Evolutionary conservation across 768 basidiomycete species (phyloP), one percentile per base, ranked within the genome.

Genomic region (Leccinellum rugosiceps): DNA sequence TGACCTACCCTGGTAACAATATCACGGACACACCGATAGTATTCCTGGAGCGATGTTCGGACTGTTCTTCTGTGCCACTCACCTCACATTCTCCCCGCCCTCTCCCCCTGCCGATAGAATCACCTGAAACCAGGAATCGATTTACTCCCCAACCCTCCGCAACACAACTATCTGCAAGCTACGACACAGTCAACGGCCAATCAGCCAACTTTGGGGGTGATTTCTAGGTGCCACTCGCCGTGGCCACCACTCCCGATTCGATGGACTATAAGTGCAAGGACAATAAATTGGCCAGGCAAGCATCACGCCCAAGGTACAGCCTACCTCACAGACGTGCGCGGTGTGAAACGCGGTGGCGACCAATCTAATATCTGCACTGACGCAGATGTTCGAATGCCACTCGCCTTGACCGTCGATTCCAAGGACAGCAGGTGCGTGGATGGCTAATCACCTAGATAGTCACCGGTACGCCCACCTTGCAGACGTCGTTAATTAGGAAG

Each of bases 51-150:
- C 17, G 13, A 14, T 4, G 4, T 30, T 49, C 41, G 13, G 19
- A 46, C 23, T 3, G n/a, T 32, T 32, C 6, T 11, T 26, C 21
- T 1, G 34, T 58, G 45, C 41, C 63, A 68, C 60, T 45, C 48
- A 59, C 57, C 53, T 10, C 4, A 26, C 8, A 48, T n/a, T 41
- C 38, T 41, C 2, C 41, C 41, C 7, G 3, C 28, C 21, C 14
- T 25, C 4, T 3, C 6, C 35, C 26, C 9, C 23, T 17, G 7
- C 30, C 15, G 34, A 41, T 28, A 45, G 34, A 45, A 13, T n/a
- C 13, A 0, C 17, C 46, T 26, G 14, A 23, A 26, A 26, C 30
- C 11, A 57, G 34, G 55, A 48, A 4, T 21, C 31, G 3, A 19
- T 15, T 19, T 28, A 31, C 43, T 34, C 9, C 8, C 26, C 3